A percentile compares a stretch with the other conserved stretches of the same genome.
Evolutionary conservation across 257 asterid genomes (phyloP).

Genomic region (Capsicum baccatum): DNA sequence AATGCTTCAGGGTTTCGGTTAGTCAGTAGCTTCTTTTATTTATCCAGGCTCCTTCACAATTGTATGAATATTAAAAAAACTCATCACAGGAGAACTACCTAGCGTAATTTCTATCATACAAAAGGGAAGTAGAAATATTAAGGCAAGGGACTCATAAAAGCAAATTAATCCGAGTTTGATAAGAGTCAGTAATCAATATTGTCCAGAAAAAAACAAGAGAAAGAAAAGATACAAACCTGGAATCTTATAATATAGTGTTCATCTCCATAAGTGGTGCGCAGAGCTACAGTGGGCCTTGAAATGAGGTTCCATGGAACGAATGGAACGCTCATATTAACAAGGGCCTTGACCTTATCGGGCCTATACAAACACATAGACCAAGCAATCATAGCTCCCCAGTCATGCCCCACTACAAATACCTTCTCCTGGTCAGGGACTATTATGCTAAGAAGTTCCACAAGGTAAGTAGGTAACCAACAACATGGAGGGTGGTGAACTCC

Average conservation of each 20-base stretch:
- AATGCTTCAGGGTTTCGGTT: constrained; percentile 56
- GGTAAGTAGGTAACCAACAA: constrained; percentile 86
- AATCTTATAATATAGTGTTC: constrained; percentile 69
- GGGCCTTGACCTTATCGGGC: constrained; percentile 68
- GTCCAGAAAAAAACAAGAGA: background rate
- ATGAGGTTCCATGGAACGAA: constrained; percentile 51
- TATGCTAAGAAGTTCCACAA: constrained; percentile 57
- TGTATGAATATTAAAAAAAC: background rate
- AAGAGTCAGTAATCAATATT: background rate
- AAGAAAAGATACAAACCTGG: constrained; percentile 49
- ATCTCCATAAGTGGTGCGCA: constrained; percentile 53
- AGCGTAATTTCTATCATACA: background rate
- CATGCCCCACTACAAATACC: constrained; percentile 88
- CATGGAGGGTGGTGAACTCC: constrained; percentile 53
- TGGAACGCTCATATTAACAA: constrained; percentile 63
- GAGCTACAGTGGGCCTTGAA: constrained; percentile 36
- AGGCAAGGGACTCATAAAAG: background rate
- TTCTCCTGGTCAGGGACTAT: constrained; percentile 49
- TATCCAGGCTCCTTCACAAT: constrained; percentile 72
- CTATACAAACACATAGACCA: constrained; percentile 71
- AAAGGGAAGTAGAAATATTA: background rate
- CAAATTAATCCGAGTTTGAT: background rate
- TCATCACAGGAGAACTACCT: background rate
- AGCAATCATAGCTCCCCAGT: constrained; percentile 77
- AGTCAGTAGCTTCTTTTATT: constrained; percentile 59